A percentile compares a stretch with the other conserved stretches of the same genome.
phyloP scores from a whole-genome alignment of 164 flowering plant species.

The Annona squamosa region DNA sequence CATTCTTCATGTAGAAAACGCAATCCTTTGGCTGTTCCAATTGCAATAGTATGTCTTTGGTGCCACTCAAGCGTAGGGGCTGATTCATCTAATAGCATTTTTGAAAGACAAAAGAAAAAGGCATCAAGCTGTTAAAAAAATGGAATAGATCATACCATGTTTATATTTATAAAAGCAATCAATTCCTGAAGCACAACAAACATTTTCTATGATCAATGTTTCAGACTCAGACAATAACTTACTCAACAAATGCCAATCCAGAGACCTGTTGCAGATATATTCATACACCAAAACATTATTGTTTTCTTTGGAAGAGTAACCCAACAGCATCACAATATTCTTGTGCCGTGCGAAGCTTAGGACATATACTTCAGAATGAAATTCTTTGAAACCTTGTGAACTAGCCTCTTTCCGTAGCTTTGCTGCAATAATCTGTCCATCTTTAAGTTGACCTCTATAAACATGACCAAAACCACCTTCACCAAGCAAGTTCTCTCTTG shows the following conservation, averaged over 20 bases:
- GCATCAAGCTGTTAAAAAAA: not conserved
- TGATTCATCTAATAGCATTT: slow-evolving; percentile 19
- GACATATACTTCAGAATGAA: slow-evolving; percentile 43
- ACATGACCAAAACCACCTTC: slow-evolving; percentile 70
- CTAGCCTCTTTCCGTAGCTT: slow-evolving; percentile 54
- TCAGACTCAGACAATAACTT: slow-evolving; percentile 7
- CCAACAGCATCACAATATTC: slow-evolving; percentile 62
- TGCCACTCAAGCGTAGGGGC: slow-evolving; percentile 44
- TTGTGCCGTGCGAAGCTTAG: slow-evolving; percentile 60
- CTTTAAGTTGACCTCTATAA: slow-evolving; percentile 45
- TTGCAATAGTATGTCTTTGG: slow-evolving; percentile 43
- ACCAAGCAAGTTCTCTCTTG: slow-evolving; percentile 41
- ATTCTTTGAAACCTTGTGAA: slow-evolving; percentile 48
- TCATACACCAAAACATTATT: slow-evolving; percentile 55
- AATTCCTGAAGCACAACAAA: not conserved
- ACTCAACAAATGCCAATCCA: slow-evolving; percentile 58
- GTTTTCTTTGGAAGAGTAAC: slow-evolving; percentile 44
- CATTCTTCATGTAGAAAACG: slow-evolving; percentile 71
- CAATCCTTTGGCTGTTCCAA: slow-evolving; percentile 63
- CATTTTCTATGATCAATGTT: not conserved
- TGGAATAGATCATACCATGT: not conserved
- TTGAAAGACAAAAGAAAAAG: not conserved
- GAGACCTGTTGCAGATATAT: slow-evolving; percentile 59
- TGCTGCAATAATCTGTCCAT: slow-evolving; percentile 61
- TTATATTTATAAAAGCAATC: too few species aligned